Evolutionary conservation across 2,329 filamentous ascomycete genomes (phyloP).

Genomic region (Fusarium multiceps): DNA sequence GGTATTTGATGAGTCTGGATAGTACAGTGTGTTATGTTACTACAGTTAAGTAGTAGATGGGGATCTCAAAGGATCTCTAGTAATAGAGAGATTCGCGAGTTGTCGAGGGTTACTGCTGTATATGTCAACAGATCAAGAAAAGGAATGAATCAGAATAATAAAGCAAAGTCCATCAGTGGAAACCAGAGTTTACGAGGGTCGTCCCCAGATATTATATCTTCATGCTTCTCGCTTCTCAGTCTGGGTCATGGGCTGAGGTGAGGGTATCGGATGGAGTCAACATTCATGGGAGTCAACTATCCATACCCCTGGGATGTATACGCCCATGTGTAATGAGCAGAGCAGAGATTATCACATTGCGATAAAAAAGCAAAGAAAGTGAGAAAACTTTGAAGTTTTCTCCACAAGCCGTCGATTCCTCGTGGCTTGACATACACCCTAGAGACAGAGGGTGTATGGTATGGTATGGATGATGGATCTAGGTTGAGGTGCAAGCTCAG

Average conservation of each 20-base stretch:
- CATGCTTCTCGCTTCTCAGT: background rate
- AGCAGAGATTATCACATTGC: slow-evolving; percentile 16
- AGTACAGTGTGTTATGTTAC: background rate
- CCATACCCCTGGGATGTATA: slow-evolving; percentile 11
- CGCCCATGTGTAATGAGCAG: slow-evolving; percentile 16
- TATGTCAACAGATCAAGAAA: background rate
- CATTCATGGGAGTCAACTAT: background rate
- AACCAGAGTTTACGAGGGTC: background rate
- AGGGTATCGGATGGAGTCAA: slow-evolving; percentile 16
- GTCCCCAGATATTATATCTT: slow-evolving; percentile 44
- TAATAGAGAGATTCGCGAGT: background rate
- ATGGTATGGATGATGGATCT: background rate
- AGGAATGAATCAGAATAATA: slow-evolving; percentile 9
- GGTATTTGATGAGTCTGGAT: background rate
- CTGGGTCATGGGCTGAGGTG: slow-evolving; percentile 8
- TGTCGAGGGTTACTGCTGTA: slow-evolving; percentile 1
- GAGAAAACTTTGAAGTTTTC: slow-evolving; percentile 19
- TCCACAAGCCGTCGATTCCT: slow-evolving; percentile 48
- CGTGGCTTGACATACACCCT: slow-evolving; percentile 26
- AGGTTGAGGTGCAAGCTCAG: background rate
- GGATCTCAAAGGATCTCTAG: background rate
- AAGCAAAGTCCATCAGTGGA: slow-evolving; percentile 12
- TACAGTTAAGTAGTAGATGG: slow-evolving; percentile 10
- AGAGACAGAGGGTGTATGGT: slow-evolving; percentile 5
- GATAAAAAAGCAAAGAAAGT: slow-evolving; percentile 22